These are phyloP conservation scores for Cyclaneusma minus DNA, from an alignment of 2,329 filamentous ascomycete genomes.

Conservation along the genomic window DNA sequence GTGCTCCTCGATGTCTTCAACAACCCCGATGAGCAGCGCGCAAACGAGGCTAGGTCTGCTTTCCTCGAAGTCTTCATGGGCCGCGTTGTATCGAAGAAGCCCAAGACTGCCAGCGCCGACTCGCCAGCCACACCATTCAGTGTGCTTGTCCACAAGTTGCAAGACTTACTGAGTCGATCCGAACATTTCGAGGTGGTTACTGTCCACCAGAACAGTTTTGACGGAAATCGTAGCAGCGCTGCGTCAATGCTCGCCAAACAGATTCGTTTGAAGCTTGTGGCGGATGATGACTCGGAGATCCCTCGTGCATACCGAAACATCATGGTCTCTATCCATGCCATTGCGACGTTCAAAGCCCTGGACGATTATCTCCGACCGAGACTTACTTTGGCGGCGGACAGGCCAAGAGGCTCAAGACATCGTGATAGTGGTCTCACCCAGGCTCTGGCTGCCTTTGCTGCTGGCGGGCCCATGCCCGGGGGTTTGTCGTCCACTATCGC, in stretches of 20 bases:
- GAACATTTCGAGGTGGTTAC: conserved; percentile 98
- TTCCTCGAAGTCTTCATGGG: conserved; percentile 93
- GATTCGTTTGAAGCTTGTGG: conserved; percentile 73
- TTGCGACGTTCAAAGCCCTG: conserved; percentile 91
- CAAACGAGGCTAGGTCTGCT: conserved; percentile 56
- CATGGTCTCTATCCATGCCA: conserved; percentile 97
- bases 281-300: conserved; percentile 82
- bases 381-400: conserved; percentile 60
- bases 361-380: conserved; percentile 91
- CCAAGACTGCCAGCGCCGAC: conserved; percentile 46
- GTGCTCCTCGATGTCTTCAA: conserved; percentile 72
- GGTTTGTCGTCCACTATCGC: conserved; percentile 12
- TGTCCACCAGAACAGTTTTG: conserved; percentile 81
- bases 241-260: conserved; percentile 96
- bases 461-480: conserved; percentile 45
- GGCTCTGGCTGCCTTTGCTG: conserved; percentile 63
- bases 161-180: conserved; percentile 87
- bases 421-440: conserved; percentile 46
- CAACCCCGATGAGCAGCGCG: conserved; percentile 45
- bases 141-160: conserved; percentile 80
- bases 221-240: conserved; percentile 78
- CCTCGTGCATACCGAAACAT: conserved; percentile 80
- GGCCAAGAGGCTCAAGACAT: conserved; percentile 44
- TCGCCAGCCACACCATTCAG: conserved; percentile 76
- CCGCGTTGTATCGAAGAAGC: conserved; percentile 43